phyloP scores from a whole-genome alignment of 2,329 filamentous ascomycete species.

The Ilyonectria robusta region DNA sequence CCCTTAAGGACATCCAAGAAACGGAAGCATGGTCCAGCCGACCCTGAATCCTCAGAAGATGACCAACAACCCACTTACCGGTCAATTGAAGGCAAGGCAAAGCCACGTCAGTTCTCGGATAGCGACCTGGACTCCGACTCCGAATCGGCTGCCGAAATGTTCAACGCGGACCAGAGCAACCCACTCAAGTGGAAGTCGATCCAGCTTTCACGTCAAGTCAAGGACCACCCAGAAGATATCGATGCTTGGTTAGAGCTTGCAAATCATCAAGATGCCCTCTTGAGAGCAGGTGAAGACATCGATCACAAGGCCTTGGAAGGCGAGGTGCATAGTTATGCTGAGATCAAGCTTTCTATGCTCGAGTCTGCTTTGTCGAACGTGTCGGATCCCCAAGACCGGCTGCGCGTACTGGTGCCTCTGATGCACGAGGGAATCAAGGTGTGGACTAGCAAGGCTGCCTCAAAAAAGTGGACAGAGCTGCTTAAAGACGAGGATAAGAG shows the following conservation, averaged over 20 bases:
- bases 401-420: slow-evolving; percentile 75
- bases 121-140: slow-evolving; percentile 66
- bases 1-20: slow-evolving; percentile 60
- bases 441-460: slow-evolving; percentile 77
- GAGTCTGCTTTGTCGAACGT: slow-evolving; percentile 80
- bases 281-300: slow-evolving; percentile 64
- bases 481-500: slow-evolving; percentile 44
- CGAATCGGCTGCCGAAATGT: slow-evolving; percentile 57
- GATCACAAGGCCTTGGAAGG: slow-evolving; percentile 66
- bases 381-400: slow-evolving; percentile 61
- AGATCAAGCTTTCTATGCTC: slow-evolving; percentile 85
- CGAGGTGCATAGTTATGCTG: slow-evolving; percentile 78
- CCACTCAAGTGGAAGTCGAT: slow-evolving; percentile 69
- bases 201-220: slow-evolving; percentile 74
- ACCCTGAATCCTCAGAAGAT: slow-evolving; percentile 58
- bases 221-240: slow-evolving; percentile 76
- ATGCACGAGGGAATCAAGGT: slow-evolving; percentile 82
- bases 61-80: slow-evolving; percentile 71
- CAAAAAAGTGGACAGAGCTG: slow-evolving; percentile 75
- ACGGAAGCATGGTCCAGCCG: slow-evolving; percentile 53
- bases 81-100: slow-evolving; percentile 76
- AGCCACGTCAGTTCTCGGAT: slow-evolving; percentile 61
- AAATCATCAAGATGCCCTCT: slow-evolving; percentile 79
- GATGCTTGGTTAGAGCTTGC: slow-evolving; percentile 85
- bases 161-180: slow-evolving; percentile 54